phyloP scores from a whole-genome alignment of 345 rosid species.

The Hypericum androsaemum region DNA sequence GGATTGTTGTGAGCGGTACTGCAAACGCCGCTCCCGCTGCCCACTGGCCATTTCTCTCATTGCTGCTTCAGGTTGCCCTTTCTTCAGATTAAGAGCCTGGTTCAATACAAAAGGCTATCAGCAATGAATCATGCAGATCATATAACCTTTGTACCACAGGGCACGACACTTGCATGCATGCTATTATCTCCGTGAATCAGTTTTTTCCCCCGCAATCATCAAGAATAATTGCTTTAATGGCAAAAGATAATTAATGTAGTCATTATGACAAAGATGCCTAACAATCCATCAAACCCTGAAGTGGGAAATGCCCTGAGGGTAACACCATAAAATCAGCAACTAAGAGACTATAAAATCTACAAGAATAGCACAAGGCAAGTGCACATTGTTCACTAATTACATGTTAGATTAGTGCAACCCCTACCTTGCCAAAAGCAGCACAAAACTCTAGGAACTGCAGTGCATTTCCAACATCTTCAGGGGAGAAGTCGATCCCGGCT shows the following conservation, averaged over 20 bases:
- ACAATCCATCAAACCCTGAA: too few relatives aligned
- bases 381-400: too few relatives aligned
- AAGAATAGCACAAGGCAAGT: too few relatives aligned
- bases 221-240: too few relatives aligned
- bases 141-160: not conserved
- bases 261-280: too few relatives aligned
- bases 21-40: conserved; percentile 38
- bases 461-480: conserved; percentile 51
- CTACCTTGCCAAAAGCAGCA: conserved; percentile 69
- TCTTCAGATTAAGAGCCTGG: conserved; percentile 59
- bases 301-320: too few relatives aligned
- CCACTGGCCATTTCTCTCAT: conserved; percentile 49
- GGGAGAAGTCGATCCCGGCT: conserved; percentile 48
- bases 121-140: not conserved
- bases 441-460: conserved; percentile 80
- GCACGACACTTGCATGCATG: too few relatives aligned
- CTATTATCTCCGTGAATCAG: too few relatives aligned
- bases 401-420: not conserved
- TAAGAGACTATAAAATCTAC: too few relatives aligned
- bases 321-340: too few relatives aligned
- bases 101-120: conserved; percentile 10
- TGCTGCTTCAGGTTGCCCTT: conserved; percentile 62
- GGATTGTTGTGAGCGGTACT: conserved; percentile 37
- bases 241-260: too few relatives aligned
- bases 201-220: too few relatives aligned